Percentiles rank a stretch among this genome's conserved stretches.
Evolutionary conservation across 495 filamentous ascomycete genomes (phyloP).

Genomic region (Lophiostoma macrostomum): DNA sequence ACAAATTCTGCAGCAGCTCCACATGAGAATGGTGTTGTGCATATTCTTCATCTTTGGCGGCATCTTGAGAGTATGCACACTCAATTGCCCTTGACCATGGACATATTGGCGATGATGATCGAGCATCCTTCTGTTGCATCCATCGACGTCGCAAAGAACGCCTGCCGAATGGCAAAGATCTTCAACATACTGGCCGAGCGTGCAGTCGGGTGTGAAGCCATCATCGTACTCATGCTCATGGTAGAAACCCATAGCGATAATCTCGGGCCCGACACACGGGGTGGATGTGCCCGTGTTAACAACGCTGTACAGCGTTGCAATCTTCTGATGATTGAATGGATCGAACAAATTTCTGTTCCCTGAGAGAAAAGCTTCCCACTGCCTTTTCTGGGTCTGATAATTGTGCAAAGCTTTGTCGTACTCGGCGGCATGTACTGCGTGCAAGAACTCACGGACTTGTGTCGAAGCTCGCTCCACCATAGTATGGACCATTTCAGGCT

Average conservation of each 20-base stretch:
- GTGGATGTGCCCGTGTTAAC: conserved; percentile 88
- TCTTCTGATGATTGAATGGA: conserved; percentile 90
- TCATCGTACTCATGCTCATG: conserved; percentile 73
- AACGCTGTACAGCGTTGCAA: conserved; percentile 89
- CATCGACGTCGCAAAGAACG: conserved; percentile 72
- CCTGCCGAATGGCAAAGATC: conserved; percentile 76
- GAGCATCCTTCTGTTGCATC: conserved; percentile 83
- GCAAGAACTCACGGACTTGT: conserved; percentile 87
- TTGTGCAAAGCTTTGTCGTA: conserved; percentile 93
- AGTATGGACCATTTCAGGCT: conserved; percentile 89
- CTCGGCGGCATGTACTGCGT: conserved; percentile 91
- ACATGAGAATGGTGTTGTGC: conserved; percentile 87
- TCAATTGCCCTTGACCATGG: conserved; percentile 91
- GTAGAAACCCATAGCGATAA: conserved; percentile 86
- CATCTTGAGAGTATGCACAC: conserved; percentile 77
- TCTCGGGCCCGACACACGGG: conserved; percentile 84
- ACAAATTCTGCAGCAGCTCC: conserved; percentile 92
- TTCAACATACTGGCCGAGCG: conserved; percentile 93
- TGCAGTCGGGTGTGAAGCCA: conserved; percentile 78
- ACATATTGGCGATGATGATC: conserved; percentile 97
- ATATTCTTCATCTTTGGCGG: conserved; percentile 66
- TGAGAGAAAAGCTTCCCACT: conserved; percentile 90
- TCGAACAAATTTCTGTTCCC: conserved; percentile 85
- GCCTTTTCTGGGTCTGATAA: conserved; percentile 88
- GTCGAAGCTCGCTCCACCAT: conserved; percentile 70